Evolutionary conservation across 2,329 filamentous ascomycete genomes (phyloP).

Genomic region (Chaetomium sp.): DNA sequence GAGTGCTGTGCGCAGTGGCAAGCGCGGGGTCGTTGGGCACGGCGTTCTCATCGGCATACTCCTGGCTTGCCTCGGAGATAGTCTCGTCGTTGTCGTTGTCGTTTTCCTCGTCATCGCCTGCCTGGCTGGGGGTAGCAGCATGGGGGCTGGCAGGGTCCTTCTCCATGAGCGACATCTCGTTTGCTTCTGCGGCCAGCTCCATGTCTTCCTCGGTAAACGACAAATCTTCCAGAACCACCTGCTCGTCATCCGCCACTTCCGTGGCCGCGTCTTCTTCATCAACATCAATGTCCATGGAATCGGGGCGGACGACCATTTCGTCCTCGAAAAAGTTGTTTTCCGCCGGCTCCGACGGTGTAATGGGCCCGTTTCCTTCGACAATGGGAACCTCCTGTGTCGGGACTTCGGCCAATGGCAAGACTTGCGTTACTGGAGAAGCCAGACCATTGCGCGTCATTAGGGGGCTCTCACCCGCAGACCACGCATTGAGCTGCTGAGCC

Average conservation of each 20-base stretch:
- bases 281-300: slow-evolving; percentile 28
- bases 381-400: no score
- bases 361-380: no score
- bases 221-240: slow-evolving; percentile 40
- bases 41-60: slow-evolving; percentile 62
- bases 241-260: slow-evolving; percentile 20
- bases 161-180: slow-evolving; percentile 53
- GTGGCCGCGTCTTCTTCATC: slow-evolving; percentile 32
- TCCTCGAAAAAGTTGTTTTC: slow-evolving; percentile 55
- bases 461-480: slow-evolving; percentile 54
- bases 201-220: slow-evolving; percentile 50
- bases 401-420: no score
- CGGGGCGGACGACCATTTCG: slow-evolving; percentile 43
- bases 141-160: slow-evolving; percentile 29
- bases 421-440: no score
- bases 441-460: slow-evolving; percentile 26
- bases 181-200: slow-evolving; percentile 50
- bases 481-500: slow-evolving; percentile 53
- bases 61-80: slow-evolving; percentile 56
- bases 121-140: slow-evolving; percentile 11
- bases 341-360: slow-evolving; percentile 27
- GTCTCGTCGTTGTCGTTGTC: slow-evolving; percentile 37
- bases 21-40: slow-evolving; percentile 49
- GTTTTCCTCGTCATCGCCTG: no score
- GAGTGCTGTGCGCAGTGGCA: slow-evolving; percentile 20